Base-by-base conservation (phyloP, 345 rosid genomes). In the Combretum micranthum region DNA sequence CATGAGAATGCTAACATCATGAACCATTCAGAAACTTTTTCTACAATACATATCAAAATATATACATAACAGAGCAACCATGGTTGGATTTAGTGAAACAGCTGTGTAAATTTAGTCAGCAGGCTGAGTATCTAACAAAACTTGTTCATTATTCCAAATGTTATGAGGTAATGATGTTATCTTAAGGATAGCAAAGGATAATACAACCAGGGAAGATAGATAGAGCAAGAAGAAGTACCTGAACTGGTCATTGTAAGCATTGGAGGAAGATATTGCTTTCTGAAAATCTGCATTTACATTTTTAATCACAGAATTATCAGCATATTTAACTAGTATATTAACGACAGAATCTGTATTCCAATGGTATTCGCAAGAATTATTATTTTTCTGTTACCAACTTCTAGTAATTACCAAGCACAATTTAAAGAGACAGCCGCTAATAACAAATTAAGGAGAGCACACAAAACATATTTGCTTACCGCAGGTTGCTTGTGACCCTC, bases 401-500 rank as follows among this genome's bases (percentile, higher is more conserved):
- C 22, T 19, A 15, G 32, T 18, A 12, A 47, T 2, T 2, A 16
- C 1, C 19, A 43, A 60, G 10, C 16, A 39, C 20, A 60, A 11
- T 7, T 1, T 3, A 0, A 42, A 60, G 1, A 49, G 18, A 7
- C 22, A 1, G 11, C 42, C 32, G 26, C 15, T 4, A 4, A 11
- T 19, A 20, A 32, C 51, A 50, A 51, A 50, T 56, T 4, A 4
- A 4, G 5, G 9, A 32, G 39, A 32, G 39, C 39, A 32, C 39
- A 32, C 1, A 32, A 32, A 32, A 32, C 3, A 50, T 25, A 39
- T 53, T 17, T 25, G 54, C 11, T 66, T 86, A 92, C 98, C 83
- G 98, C 97, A 20, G 99, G 97, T 92, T 89, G 83, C 99, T 92
- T n/a, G 99, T 92, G 15, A 92, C 99, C 57, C 99, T 76, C 99